Evolutionary conservation across 192 early-diverging fungal genomes (phyloP).

Genomic region (Entophlyctis luteolus): DNA sequence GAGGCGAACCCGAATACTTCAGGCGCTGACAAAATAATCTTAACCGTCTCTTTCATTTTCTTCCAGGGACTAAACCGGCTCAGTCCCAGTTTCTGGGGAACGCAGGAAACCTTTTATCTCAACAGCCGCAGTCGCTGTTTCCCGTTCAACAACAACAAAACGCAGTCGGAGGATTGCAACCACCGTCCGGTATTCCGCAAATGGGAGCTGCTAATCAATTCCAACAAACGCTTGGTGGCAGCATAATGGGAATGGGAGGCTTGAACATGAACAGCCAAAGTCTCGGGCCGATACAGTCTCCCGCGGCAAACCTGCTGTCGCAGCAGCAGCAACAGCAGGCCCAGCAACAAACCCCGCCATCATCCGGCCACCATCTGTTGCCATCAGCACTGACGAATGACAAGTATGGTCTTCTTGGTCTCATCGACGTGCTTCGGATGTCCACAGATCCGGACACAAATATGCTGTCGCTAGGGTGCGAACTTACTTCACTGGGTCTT

Average conservation of each 20-base stretch:
- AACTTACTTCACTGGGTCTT: conserved; percentile 81
- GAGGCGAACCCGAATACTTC: background rate
- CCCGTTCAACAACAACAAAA: conserved; percentile 14
- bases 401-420: conserved; percentile 79
- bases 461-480: conserved; percentile 83
- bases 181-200: background rate
- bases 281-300: conserved; percentile 28
- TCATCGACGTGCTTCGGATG: conserved; percentile 78
- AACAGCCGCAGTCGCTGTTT: conserved; percentile 9
- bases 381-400: conserved; percentile 41
- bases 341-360: background rate
- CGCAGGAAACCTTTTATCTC: background rate
- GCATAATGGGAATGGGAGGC: background rate
- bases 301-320: conserved; percentile 16
- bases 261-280: background rate
- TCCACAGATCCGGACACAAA: conserved; percentile 68
- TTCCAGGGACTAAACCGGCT: background rate
- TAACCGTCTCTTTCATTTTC: background rate
- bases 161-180: background rate
- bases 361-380: background rate
- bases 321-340: conserved; percentile 10
- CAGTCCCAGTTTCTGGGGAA: background rate
- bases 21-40: background rate
- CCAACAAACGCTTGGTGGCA: too few relatives aligned
- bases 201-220: background rate